Percentiles rank a stretch among this genome's conserved stretches.
These are phyloP conservation scores for Phialophora chinensis DNA, from an alignment of 2,329 filamentous ascomycete species.

Conservation along the genomic window DNA sequence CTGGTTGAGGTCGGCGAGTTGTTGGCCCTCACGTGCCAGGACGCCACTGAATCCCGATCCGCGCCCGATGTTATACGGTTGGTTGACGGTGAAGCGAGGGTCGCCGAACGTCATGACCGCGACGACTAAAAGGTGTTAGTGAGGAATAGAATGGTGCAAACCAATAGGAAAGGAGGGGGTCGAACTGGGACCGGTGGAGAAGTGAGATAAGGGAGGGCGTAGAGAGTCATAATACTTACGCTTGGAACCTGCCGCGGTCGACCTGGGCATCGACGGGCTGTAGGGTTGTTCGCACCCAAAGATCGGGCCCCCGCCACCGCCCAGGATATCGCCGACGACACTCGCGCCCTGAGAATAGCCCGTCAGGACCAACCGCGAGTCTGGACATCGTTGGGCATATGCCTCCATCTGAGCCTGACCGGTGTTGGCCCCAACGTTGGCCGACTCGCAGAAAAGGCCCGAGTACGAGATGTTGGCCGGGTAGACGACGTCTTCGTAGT, in stretches of 20 bases:
- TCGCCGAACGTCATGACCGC: slow-evolving; percentile 26
- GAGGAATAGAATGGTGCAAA: background rate
- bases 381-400: slow-evolving; percentile 37
- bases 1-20: slow-evolving; percentile 28
- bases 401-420: slow-evolving; percentile 25
- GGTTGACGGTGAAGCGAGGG: slow-evolving; percentile 25
- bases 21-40: slow-evolving; percentile 16
- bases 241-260: slow-evolving; percentile 19
- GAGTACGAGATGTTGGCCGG: slow-evolving; percentile 30
- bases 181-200: background rate
- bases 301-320: slow-evolving; percentile 40
- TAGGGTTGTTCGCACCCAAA: slow-evolving; percentile 28
- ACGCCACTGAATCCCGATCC: slow-evolving; percentile 26
- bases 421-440: slow-evolving; percentile 13
- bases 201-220: background rate
- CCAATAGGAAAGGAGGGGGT: background rate
- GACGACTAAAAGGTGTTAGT: slow-evolving; percentile 24
- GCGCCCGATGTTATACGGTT: slow-evolving; percentile 28
- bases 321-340: slow-evolving; percentile 43
- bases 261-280: slow-evolving; percentile 20
- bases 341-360: slow-evolving; percentile 45
- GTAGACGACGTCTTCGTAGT: slow-evolving; percentile 32
- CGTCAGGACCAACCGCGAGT: slow-evolving; percentile 41
- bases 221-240: slow-evolving; percentile 16
- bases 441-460: slow-evolving; percentile 25